Evolutionary conservation across 2,329 filamentous ascomycete species (phyloP), one percentile per base, ranked within the genome.

Genomic region (Neonectria faginata): DNA sequence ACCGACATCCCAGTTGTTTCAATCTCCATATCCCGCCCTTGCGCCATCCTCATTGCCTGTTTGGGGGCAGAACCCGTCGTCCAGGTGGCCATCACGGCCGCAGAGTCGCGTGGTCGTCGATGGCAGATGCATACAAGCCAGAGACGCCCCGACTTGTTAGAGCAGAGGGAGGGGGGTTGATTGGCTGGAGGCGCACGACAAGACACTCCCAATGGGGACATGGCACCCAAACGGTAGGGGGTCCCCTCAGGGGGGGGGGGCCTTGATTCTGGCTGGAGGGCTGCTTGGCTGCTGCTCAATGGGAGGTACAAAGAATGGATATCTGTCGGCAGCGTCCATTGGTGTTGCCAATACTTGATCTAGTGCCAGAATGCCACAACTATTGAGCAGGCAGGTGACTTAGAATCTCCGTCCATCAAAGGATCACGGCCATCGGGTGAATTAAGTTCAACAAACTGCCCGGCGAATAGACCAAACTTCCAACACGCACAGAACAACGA

Each of bases 91-190:
- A 31, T 47, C 36, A 29, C 44, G 18, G 57, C 18, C 29, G 39
- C 16, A 53, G 29, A 60, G 61, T 59, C 56, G 56, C 61, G 56
- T 64, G 61, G 61, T 59, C 50, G 45, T 55, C 18, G 27, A 39
- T 29, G 44, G 44, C 47, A 52, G 45, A 59, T 55, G 61, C 56
- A 58, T 59, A 48, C 42, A 58, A 50, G 56, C 51, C 53, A 22
- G 22, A 51, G 52, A 47, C 31, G 55, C 41, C 44, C 33, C 33
- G 33, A 20, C 47, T 50, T 51, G 31, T 33, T 41, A 50, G 44
- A 16, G 22, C 22, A 22, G 22, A 22, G 2, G 22, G 22, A 22
- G 22, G 22, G 22, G 27, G 11, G 3, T 18, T 58, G 44, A 59
- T 59, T 64, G 61, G 61, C 25, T 20, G 50, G 48, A 39, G 2